Base-by-base conservation (phyloP, 1,139 yeast species). In the Pichia sp. region DNA sequence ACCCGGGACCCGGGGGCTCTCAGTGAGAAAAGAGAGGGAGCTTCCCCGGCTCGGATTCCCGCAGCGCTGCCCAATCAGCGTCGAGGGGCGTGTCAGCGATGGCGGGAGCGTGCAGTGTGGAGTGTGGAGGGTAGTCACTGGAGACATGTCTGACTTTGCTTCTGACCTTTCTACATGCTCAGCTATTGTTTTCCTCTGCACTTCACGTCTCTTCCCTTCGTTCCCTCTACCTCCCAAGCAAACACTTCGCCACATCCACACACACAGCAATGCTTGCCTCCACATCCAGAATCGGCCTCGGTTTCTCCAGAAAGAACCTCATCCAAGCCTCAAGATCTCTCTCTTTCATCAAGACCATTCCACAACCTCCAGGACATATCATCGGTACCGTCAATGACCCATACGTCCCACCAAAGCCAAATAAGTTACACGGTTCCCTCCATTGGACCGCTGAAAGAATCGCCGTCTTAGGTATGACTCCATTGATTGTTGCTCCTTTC, bases 341-440 rank as follows among this genome's bases (percentile, higher is more conserved):
- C 34, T 40, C 70, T n/a, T 72, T 77, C 27, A 66, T 79, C 42
- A 75, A 71, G 52, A 76, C 77, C 34, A 76, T 82, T 47, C 85
- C 86, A 48, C 91, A 84, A 65, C 90, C 91, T 35, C 87, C 93
- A 48, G 58, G 93, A 38, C 70, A 77, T 63, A 77, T 85, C 46
- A 80, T 81, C 33, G 94, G 91, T 33, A 79, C 85, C 7, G 89
- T 85, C 40, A 85, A 85, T 62, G 93, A 85, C 53, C 87, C 93
- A 14, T 82, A 77, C 58, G 72, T 73, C 6, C 75, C 80, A 14
- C 93, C 93, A 46, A 64, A 71, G 37, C 67, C 84, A 19, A 68
- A 73, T 56, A 78, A 72, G 58, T 53, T 67, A 19, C 84, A 83
- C 55, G 93, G 93, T 35, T 81, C 88, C 8, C 68, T 72, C 56